Conservation (phyloP, 495 filamentous ascomycete genomes). For the Neurospora terricola region DNA sequence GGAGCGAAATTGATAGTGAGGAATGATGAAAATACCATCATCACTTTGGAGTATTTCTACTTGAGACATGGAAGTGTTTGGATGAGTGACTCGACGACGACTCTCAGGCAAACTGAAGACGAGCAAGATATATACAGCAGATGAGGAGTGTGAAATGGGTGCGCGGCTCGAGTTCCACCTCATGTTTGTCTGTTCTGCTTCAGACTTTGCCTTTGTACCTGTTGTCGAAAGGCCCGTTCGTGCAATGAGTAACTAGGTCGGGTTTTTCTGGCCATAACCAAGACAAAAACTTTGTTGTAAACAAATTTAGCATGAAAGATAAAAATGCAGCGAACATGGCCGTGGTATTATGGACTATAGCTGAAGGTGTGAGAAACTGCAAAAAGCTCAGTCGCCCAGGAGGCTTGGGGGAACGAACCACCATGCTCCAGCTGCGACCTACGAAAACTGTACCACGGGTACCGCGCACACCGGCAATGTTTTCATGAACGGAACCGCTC, state of each 20-base stretch:
- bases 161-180: neutral
- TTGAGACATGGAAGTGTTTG: neutral
- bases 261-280: neutral
- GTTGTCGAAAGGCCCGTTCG: neutral
- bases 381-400: neutral
- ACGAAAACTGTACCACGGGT: neutral
- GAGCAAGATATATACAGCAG: neutral
- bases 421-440: neutral
- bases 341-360: neutral
- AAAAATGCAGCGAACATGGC: neutral
- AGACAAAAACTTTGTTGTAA: neutral
- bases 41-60: neutral
- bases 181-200: neutral
- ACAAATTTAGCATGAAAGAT: neutral
- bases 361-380: neutral
- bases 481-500: neutral
- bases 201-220: neutral
- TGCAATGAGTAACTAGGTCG: neutral
- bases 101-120: neutral
- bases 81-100: neutral
- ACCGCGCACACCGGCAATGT: neutral
- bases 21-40: neutral
- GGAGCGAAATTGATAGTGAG: neutral
- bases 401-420: neutral
- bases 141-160: neutral